Percentiles rank a stretch among this genome's conserved stretches.
Conservation (phyloP, 1,284 basidiomycete genomes). For the Ustilago sp. region DNA sequence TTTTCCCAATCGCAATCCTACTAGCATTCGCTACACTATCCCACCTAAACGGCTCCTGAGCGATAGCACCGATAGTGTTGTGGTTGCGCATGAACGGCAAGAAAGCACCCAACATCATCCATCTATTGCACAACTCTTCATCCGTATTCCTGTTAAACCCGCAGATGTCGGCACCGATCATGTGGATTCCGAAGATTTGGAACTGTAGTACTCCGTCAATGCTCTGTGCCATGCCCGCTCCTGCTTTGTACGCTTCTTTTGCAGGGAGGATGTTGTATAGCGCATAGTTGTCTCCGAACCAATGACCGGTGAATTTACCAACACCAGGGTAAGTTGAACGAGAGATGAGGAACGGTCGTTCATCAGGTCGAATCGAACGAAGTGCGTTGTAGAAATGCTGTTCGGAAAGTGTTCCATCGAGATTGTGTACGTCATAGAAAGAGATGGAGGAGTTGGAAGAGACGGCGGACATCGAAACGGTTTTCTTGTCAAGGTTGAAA, state of each 20-base stretch:
- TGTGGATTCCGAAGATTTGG: conserved; percentile 72
- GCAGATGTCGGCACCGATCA: conserved; percentile 54
- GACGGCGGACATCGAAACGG: conserved; percentile 65
- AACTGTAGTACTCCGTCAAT: conserved; percentile 80
- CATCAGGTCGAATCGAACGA: conserved; percentile 33
- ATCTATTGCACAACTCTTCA: conserved; percentile 77
- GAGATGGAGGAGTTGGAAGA: conserved; percentile 63
- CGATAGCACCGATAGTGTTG: conserved; percentile 52
- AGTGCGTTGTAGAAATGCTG: conserved; percentile 51
- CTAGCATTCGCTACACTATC: conserved; percentile 48
- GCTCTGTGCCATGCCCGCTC: conserved; percentile 71
- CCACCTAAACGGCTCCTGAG: conserved; percentile 58
- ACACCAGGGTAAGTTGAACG: conserved; percentile 58
- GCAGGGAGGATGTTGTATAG: conserved; percentile 74
- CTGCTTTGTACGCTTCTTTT: conserved; percentile 41
- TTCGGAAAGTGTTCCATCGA: conserved; percentile 48
- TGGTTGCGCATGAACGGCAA: conserved; percentile 55
- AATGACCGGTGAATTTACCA: conserved; percentile 45
- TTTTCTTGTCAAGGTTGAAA: conserved; percentile 72
- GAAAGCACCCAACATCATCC: conserved; percentile 54
- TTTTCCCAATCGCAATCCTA: conserved; percentile 49
- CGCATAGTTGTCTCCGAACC: conserved; percentile 77
- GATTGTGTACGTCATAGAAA: conserved; percentile 69
- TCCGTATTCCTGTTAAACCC: conserved; percentile 75
- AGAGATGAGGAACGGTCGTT: conserved; percentile 58